Base-by-base conservation (phyloP, 1,284 basidiomycete genomes). In the Ganoderma sinense region DNA sequence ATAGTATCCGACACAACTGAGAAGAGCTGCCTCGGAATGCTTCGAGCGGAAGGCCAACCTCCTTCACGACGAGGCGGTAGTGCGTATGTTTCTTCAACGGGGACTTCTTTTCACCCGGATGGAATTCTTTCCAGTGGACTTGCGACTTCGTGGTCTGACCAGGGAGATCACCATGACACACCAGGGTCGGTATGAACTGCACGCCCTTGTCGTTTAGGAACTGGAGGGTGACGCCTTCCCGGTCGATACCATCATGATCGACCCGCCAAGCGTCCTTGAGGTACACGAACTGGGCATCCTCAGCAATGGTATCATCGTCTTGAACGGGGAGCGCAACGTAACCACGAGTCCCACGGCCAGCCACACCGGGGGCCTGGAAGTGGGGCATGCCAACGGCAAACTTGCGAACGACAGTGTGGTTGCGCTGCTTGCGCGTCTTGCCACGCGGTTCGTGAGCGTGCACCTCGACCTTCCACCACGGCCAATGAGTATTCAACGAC, bases 231-330 rank as follows among this genome's bases (percentile, higher is more conserved):
- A 67, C 59, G 29, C 73, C 75, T 48, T 79, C 80, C 7, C 69
- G 62, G 5, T 68, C 33, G 36, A 75, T 65, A 4, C 65, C 70
- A n/a, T 53, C 43, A 20, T 69, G 36, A 13, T 72, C 66, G 31
- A 73, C 65, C 4, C 78, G 66, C 78, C 78, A 79, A 3, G 69
- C 68, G 55, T 78, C 78, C 69, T 78, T 78, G 45, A 78, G 63
- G 56, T 74, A 77, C 40, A 76, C 73, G 4, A 74, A 66, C 3
- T 64, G 41, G 20, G 40, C 61, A 13, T 43, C 45, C n/a, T 2
- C 23, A n/a, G 2, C 5, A 23, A 10, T 66, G 23, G 23, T 74
- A 31, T 31, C 65, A 2, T 41, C 43, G 2, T 55, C 53, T n/a
- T 29, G 13, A 31, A 65, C 11, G 8, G n/a, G 39, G 6, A 70